phyloP scores from a whole-genome alignment of 23 red algal genomes.

The Gracilaria gracilis region DNA sequence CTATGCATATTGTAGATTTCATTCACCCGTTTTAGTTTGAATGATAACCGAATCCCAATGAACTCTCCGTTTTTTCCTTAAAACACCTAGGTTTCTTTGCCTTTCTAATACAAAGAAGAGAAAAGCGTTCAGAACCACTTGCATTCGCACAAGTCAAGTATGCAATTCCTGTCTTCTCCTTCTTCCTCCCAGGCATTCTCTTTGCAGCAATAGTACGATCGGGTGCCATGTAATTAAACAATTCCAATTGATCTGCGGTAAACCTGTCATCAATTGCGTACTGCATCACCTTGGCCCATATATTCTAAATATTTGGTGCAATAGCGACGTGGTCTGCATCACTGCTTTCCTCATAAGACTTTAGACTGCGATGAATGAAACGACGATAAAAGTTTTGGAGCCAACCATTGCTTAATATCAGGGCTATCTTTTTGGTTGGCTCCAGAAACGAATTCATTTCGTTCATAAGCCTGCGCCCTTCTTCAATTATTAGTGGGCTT shows the following conservation, averaged over 20 bases:
- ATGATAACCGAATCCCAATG: not conserved
- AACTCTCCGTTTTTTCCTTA: not conserved
- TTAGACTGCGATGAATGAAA: not conserved
- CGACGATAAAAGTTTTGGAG: too few species aligned
- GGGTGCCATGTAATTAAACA: not conserved
- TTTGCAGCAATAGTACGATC: not conserved
- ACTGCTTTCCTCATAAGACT: not conserved
- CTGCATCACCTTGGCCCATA: not conserved
- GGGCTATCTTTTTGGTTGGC: too few species aligned
- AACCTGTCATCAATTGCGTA: not conserved
- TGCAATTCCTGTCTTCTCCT: not conserved
- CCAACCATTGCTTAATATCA: too few species aligned
- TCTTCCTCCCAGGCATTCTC: not conserved
- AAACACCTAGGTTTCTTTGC: not conserved
- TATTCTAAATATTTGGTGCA: not conserved
- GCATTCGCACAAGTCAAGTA: not conserved
- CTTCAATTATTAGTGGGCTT: too few species aligned
- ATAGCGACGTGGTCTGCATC: not conserved
- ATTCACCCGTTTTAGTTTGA: not conserved
- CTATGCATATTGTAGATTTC: not conserved
- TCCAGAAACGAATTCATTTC: too few species aligned
- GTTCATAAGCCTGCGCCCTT: too few species aligned
- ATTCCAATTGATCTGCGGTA: not conserved
- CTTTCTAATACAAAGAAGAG: not conserved
- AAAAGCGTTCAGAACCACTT: not conserved